phyloP scores from a whole-genome alignment of 768 basidiomycete species.

The Ephemerocybe angulata region DNA sequence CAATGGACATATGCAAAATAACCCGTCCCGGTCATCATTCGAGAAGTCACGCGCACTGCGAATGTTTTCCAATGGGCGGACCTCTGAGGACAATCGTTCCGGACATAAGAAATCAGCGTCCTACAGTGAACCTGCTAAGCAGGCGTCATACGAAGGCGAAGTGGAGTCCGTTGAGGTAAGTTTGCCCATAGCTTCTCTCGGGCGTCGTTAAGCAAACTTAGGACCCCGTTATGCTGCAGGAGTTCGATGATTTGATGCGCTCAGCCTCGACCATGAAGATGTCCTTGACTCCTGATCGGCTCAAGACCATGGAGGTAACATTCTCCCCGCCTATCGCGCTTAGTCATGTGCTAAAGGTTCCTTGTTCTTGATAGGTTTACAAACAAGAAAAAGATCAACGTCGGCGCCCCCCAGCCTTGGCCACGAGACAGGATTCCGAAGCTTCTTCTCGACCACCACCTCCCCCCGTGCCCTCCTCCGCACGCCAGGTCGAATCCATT shows the following conservation, averaged over 20 bases:
- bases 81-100: constrained; percentile 38
- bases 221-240: constrained; percentile 60
- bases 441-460: constrained; percentile 28
- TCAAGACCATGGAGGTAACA: constrained; percentile 90
- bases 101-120: constrained; percentile 57
- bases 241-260: constrained; percentile 92
- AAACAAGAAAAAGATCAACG: constrained; percentile 68
- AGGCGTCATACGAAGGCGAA: constrained; percentile 28
- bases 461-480: constrained; percentile 37
- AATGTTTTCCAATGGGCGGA: constrained; percentile 45
- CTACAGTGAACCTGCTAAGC: constrained; percentile 47
- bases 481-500: constrained; percentile 61
- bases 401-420: constrained; percentile 35
- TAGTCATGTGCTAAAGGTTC: constrained; percentile 30
- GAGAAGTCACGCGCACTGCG: constrained; percentile 64
- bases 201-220: constrained; percentile 24
- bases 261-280: constrained; percentile 92
- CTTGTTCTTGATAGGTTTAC: constrained; percentile 48
- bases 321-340: constrained; percentile 20
- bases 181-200: constrained; percentile 10
- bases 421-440: constrained; percentile 34
- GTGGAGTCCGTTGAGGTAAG: constrained; percentile 35
- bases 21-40: constrained; percentile 51
- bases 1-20: constrained; percentile 13
- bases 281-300: constrained; percentile 89